A percentile compares a stretch with the other conserved stretches of the same genome.
Conservation (phyloP, 1,284 basidiomycete genomes). For the Pseudozyma pruni region DNA sequence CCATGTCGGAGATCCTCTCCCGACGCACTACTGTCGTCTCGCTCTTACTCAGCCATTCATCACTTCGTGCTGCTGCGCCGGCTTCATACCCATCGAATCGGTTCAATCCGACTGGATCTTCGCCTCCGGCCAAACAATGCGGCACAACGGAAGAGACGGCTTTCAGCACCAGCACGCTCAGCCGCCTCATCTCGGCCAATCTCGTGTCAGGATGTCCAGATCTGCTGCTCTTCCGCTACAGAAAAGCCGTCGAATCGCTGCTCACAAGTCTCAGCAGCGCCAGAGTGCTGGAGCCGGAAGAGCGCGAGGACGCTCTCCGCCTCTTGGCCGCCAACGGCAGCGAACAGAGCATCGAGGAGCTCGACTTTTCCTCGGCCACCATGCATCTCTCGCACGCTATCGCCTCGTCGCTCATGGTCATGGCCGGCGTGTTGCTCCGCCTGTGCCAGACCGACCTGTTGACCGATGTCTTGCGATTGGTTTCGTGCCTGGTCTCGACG, state of each 20-base stretch:
- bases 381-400: conserved; percentile 37
- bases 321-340: conserved; percentile 12
- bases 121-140: conserved; percentile 3
- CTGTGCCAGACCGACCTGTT: conserved; percentile 39
- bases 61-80: conserved; percentile 12
- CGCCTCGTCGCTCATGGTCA: conserved; percentile 36
- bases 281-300: conserved; percentile 27
- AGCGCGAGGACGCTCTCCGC: conserved; percentile 30
- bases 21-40: conserved; percentile 38
- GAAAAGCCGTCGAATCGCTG: conserved; percentile 28
- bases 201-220: conserved; percentile 24
- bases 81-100: conserved; percentile 18
- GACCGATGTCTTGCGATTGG: conserved; percentile 38
- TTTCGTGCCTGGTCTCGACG: conserved; percentile 18
- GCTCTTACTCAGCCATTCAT: conserved; percentile 34
- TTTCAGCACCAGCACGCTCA: conserved; percentile 21
- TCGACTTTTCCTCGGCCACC: conserved; percentile 33
- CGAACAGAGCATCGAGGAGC: conserved; percentile 13
- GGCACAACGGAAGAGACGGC: not conserved
- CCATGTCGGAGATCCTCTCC: conserved; percentile 35
- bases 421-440: conserved; percentile 44
- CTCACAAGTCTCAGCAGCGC: conserved; percentile 28
- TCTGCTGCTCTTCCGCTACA: conserved; percentile 28
- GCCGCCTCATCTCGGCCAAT: conserved; percentile 38
- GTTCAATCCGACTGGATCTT: conserved; percentile 37